phyloP scores from a whole-genome alignment of 495 filamentous ascomycete genomes.

The Platismatia glauca region DNA sequence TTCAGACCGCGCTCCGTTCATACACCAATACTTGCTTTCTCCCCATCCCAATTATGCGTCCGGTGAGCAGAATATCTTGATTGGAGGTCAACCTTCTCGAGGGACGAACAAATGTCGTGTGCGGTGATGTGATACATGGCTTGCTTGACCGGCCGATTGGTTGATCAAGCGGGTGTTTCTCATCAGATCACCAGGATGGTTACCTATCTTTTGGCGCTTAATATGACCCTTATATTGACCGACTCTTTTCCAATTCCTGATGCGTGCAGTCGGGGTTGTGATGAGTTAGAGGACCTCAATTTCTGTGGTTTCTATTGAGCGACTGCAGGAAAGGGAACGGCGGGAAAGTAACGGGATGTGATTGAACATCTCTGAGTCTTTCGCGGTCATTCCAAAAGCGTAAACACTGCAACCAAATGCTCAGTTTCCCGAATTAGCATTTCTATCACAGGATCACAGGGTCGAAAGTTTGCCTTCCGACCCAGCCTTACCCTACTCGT shows the following conservation, averaged over 20 bases:
- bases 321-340: neutral
- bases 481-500: neutral
- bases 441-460: too few relatives aligned
- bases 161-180: neutral
- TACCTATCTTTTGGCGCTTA: too few relatives aligned
- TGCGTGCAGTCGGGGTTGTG: neutral
- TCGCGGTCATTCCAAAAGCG: neutral
- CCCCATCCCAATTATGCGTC: neutral
- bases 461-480: too few relatives aligned
- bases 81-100: neutral
- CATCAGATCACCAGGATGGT: neutral
- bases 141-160: neutral
- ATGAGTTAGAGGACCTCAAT: neutral
- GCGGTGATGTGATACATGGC: neutral
- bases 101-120: neutral
- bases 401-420: neutral
- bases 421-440: neutral
- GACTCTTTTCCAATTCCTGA: neutral
- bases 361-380: too few relatives aligned
- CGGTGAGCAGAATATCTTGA: neutral
- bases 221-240: neutral
- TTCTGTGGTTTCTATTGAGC: neutral
- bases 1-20: too few relatives aligned
- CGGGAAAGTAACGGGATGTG: too few relatives aligned
- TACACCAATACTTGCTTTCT: neutral